A percentile compares a stretch with the other conserved stretches of the same genome.
Conservation (phyloP, 805 yeast species). For the Yamadazyma endophytica region DNA sequence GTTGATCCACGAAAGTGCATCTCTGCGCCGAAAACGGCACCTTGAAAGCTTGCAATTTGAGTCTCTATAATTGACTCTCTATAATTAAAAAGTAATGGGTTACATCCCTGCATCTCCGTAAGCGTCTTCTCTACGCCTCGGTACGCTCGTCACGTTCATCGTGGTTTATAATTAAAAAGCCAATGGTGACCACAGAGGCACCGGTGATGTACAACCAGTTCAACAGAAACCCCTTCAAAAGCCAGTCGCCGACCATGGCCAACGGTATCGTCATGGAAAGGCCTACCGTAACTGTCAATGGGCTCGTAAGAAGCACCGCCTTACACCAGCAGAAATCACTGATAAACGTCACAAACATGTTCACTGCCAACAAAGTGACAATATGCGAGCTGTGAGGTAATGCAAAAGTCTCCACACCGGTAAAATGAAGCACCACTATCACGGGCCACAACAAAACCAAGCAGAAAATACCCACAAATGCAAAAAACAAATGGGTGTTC, state of each 20-base stretch:
- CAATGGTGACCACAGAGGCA: slow-evolving; percentile 72
- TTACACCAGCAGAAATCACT: slow-evolving; percentile 96
- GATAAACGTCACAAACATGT: slow-evolving; percentile 74
- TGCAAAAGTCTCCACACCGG: slow-evolving; percentile 67
- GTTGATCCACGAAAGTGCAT: no score
- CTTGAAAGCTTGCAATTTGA: no score
- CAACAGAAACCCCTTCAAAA: slow-evolving; percentile 62
- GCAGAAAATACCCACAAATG: slow-evolving; percentile 89
- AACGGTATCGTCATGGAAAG: slow-evolving; percentile 89
- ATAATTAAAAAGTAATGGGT: no score
- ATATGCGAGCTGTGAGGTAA: slow-evolving; percentile 57
- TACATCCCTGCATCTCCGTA: no score
- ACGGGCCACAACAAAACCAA: slow-evolving; percentile 79
- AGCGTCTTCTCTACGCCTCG: no score
- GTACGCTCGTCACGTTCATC: slow-evolving; percentile 64
- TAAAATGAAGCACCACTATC: slow-evolving; percentile 56
- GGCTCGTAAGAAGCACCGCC: slow-evolving; percentile 89
- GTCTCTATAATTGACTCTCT: no score
- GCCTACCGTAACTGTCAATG: slow-evolving; percentile 94
- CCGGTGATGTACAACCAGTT: slow-evolving; percentile 69
- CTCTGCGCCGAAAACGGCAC: no score
- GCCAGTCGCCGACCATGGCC: slow-evolving; percentile 86
- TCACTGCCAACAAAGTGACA: slow-evolving; percentile 51
- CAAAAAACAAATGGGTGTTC: slow-evolving; percentile 86
- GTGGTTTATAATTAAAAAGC: slow-evolving; percentile 79